These are phyloP conservation scores for Ophiostoma triangulosporum DNA, from an alignment of 2,329 filamentous ascomycete genomes.

Conservation along the genomic window DNA sequence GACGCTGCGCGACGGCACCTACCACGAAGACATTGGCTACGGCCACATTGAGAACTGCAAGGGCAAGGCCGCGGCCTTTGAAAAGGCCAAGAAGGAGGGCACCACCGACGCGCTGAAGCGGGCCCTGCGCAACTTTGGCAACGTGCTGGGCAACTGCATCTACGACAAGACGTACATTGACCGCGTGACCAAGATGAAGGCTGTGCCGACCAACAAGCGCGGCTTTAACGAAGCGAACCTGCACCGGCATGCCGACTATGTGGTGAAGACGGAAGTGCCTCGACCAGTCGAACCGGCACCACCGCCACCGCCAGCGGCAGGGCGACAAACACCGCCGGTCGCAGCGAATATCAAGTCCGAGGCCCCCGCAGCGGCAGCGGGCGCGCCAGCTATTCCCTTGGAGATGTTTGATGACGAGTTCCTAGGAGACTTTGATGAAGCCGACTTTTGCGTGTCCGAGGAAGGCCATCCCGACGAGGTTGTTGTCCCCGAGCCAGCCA, in stretches of 20 bases:
- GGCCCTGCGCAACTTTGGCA: constrained; percentile 81
- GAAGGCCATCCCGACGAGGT: constrained; percentile 62
- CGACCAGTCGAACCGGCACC: constrained; percentile 16
- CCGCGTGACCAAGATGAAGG: constrained; percentile 83
- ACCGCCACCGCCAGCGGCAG: not conserved
- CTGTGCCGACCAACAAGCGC: constrained; percentile 38
- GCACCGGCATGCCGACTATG: constrained; percentile 68
- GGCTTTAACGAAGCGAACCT: constrained; percentile 70
- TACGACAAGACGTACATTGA: constrained; percentile 92
- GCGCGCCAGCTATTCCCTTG: not conserved
- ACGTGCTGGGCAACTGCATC: constrained; percentile 94
- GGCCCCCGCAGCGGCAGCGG: too few relatives aligned
- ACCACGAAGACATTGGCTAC: constrained; percentile 94
- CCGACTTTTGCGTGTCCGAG: constrained; percentile 56
- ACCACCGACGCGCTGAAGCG: constrained; percentile 90
- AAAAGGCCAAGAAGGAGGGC: constrained; percentile 97
- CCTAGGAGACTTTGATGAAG: constrained; percentile 56
- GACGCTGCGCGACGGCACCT: constrained; percentile 86
- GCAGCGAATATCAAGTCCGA: not conserved
- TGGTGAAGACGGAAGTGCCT: constrained; percentile 46
- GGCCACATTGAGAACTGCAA: constrained; percentile 94
- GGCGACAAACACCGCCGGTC: not conserved
- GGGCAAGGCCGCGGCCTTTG: constrained; percentile 88
- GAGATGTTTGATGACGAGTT: constrained; percentile 28
- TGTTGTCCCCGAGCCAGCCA: constrained; percentile 30